Evolutionary conservation across 805 yeast genomes (phyloP), one percentile per base, ranked within the genome.

Genomic region (Kluyveromyces wickerhamii): DNA sequence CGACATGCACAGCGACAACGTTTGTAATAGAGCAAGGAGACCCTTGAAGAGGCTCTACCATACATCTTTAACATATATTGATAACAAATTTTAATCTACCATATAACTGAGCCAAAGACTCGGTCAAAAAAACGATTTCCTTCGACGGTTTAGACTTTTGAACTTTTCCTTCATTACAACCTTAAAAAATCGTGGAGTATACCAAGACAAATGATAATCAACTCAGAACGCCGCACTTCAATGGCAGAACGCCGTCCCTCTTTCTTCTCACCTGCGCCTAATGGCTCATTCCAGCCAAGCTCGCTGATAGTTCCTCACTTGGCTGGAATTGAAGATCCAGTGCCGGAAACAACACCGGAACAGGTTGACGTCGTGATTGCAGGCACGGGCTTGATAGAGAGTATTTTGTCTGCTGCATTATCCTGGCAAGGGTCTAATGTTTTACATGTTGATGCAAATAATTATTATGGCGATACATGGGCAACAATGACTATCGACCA

Each of bases 381-480:
- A 43, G 98, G 98, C 23, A 89, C 98, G 0, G 97, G 97, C 3
- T 66, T 92, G 27, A 79, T 78, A 2, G 95, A 92, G 57, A 75
- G 86, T 45, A 77, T 92, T 9, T 60, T 87, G 32, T 96, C 97
- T 0, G 95, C 96, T 9, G 89, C 96, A 0, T 67, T 92, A 30
- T 81, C 96, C 9, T 92, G 98, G 97, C 95, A 86, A 49, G 98
- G 98, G n/a, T 77, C 92, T n/a, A 77, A 72, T 44, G 96, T 92
- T 7, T 64, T 92, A 28, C 98, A 92, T 53, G 75, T 92, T 20
- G 98, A 92, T 57, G 66, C 77, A 27, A 81, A 87, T 52, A 69
- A 75, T 19, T 79, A 84, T 54, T 92, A 92, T 51, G 98, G 98
- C 14, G 97, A 88, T 55, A 71, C 80, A 22, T 71, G 79, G 32